Evolutionary conservation across 345 rosid species (phyloP), one percentile per base, ranked within the genome.

Genomic region (Citropsis articulata): DNA sequence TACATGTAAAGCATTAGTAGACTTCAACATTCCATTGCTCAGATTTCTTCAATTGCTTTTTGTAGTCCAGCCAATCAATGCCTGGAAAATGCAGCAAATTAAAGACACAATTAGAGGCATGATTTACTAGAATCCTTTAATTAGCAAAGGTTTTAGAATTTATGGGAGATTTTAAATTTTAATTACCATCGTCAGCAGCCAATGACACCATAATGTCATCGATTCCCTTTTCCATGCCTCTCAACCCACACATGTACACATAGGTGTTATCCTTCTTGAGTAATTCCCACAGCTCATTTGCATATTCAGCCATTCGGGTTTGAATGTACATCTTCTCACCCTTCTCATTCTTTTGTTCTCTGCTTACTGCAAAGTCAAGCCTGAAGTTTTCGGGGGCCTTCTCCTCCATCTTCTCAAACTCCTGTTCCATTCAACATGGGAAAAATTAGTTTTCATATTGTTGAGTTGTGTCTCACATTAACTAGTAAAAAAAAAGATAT

Each of bases 21-120:
- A 94, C 97, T 88, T 92, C 98, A 24, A 96, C 97, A 53, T 96
- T 96, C 97, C 97, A 92, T 83, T 96, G 95, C 87, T 91, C 95
- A 59, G 92, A 83, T 80, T 81, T 94, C 97, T 96, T 96, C 93
- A 92, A 22, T 60, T 88, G 89, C 84, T 89, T 91, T 83, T 88
- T 92, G 90, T 94, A 94, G 53, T 91, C 97, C 4, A 76, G 10
- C 98, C 98, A 94, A 53, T 96, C 95, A 50, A 91, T 91, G 48
- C 98, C 97, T 93, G 89, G 45, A 81, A 75, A 61, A 31, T 8
- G 56, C 13, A n/a, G 55, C 22, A 30, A 36, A 70, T 31, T 53
- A 53, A 33, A 16, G 25, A 18, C 22, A 30, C 57, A 24, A 18
- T 64, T 18, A 72, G 31, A 72, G 27, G 12, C 27, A 48, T 25